Percentiles rank a stretch among this genome's conserved stretches.
These are phyloP conservation scores for Phoenix dactylifera DNA, from an alignment of 176 grass and related monocot species.

Conservation along the genomic window DNA sequence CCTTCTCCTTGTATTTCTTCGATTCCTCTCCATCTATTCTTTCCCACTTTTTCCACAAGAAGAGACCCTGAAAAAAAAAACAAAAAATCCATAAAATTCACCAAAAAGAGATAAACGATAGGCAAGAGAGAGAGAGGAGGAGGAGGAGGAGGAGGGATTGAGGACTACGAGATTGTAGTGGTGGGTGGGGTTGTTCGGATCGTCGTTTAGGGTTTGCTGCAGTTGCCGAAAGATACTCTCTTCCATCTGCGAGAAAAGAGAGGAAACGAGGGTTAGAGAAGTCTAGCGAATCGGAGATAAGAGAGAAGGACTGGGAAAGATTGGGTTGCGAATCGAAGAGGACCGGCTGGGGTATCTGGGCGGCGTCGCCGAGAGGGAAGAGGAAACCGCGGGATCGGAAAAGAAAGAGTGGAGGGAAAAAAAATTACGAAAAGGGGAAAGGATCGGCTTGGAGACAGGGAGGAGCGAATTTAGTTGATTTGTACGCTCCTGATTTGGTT, in stretches of 20 bases:
- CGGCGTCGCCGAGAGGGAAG: too few relatives aligned
- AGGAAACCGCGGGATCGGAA: too few relatives aligned
- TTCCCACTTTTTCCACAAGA: slow-evolving; percentile 50
- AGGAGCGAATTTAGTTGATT: too few relatives aligned
- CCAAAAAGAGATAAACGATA: not conserved
- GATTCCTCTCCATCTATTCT: slow-evolving; percentile 26
- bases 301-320: too few relatives aligned
- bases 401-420: too few relatives aligned
- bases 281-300: too few relatives aligned
- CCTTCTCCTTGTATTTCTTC: slow-evolving; percentile 31
- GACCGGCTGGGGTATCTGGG: too few relatives aligned
- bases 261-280: not conserved
- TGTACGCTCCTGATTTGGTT: too few relatives aligned
- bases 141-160: not conserved
- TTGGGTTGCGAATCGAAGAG: too few relatives aligned
- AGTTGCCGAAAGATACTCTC: slow-evolving; percentile 27
- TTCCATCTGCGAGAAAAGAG: slow-evolving; percentile 25
- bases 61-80: slow-evolving; percentile 34
- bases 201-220: slow-evolving; percentile 44
- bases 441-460: too few relatives aligned
- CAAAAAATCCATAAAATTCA: not conserved
- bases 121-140: not conserved
- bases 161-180: slow-evolving; percentile 53
- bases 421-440: too few relatives aligned
- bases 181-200: slow-evolving; percentile 39